Evolutionary conservation across 148 eudicot genomes (phyloP).

Genomic region (Amaranthus cruentus): DNA sequence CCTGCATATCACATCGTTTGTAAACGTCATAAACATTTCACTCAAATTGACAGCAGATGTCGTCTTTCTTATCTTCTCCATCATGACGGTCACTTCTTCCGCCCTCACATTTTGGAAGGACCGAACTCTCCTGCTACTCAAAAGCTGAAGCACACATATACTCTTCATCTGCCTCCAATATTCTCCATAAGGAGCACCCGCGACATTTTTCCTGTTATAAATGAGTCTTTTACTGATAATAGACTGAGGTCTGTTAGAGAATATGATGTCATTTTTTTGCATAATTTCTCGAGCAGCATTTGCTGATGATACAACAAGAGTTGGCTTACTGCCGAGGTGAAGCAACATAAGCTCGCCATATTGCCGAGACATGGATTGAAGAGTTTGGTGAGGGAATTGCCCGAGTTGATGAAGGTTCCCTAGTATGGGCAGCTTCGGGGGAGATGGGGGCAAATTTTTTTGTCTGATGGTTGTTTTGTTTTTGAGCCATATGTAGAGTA

Average conservation of each 20-base stretch:
- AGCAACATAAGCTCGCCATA: conserved; percentile 37
- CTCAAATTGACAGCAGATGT: conserved; percentile 40
- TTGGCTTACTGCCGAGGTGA: conserved; percentile 34
- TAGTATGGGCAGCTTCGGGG: conserved; percentile 37
- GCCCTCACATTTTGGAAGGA: conserved; percentile 34
- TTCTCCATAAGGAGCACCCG: conserved; percentile 41
- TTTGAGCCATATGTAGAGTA: conserved; percentile 24
- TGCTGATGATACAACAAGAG: conserved; percentile 51
- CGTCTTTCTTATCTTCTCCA: conserved; percentile 32
- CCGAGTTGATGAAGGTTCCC: conserved; percentile 45
- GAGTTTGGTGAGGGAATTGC: conserved; percentile 22
- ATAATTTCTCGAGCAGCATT: conserved; percentile 42
- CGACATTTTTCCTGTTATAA: conserved; percentile 33
- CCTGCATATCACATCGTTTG: conserved; percentile 53
- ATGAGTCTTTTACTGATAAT: conserved; percentile 26
- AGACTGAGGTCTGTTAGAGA: conserved; percentile 37
- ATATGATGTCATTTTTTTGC: conserved; percentile 43
- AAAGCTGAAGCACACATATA: conserved; percentile 39
- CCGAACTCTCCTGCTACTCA: conserved; percentile 44
- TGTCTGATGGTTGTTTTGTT: neutral
- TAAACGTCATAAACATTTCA: conserved; percentile 31
- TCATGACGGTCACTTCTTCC: conserved; percentile 36
- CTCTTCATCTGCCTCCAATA: conserved; percentile 50
- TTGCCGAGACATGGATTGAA: conserved; percentile 27
- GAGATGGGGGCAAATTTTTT: conserved; percentile 33